Conservation (phyloP, 257 asterid genomes). For the Solanum sejunctum region DNA sequence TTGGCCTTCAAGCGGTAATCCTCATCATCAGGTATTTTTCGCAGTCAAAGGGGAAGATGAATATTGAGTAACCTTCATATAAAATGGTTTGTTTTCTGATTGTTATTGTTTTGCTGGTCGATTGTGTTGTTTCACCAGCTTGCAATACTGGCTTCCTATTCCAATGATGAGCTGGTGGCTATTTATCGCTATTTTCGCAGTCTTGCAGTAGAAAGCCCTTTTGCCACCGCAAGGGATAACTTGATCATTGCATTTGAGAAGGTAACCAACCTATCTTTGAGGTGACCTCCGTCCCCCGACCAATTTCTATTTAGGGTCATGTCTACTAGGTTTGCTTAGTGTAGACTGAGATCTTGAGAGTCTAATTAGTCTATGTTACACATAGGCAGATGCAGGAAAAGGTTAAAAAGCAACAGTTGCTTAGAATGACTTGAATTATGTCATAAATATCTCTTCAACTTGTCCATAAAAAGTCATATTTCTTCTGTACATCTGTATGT, state of each 20-base stretch:
- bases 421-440: neutral
- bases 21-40: slow-evolving; percentile 79
- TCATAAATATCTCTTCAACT: neutral
- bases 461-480: neutral
- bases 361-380: neutral
- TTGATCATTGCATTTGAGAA: slow-evolving; percentile 90
- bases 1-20: slow-evolving; percentile 91
- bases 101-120: neutral
- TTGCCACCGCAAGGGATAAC: slow-evolving; percentile 83
- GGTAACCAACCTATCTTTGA: slow-evolving; percentile 28
- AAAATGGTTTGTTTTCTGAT: neutral
- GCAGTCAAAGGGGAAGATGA: neutral
- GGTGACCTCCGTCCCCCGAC: neutral
- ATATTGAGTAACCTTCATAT: neutral
- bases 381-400: neutral
- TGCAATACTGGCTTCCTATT: slow-evolving; percentile 84
- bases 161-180: slow-evolving; percentile 68
- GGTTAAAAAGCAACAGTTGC: neutral
- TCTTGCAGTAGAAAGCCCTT: slow-evolving; percentile 74
- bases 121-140: slow-evolving; percentile 40
- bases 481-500: neutral
- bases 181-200: slow-evolving; percentile 90
- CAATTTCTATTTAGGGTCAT: neutral
- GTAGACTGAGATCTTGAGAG: neutral
- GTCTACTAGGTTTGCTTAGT: neutral